A percentile compares a stretch with the other conserved stretches of the same genome.
Conservation (phyloP, 129 eudicot genomes). For the Flaveria bidentis region DNA sequence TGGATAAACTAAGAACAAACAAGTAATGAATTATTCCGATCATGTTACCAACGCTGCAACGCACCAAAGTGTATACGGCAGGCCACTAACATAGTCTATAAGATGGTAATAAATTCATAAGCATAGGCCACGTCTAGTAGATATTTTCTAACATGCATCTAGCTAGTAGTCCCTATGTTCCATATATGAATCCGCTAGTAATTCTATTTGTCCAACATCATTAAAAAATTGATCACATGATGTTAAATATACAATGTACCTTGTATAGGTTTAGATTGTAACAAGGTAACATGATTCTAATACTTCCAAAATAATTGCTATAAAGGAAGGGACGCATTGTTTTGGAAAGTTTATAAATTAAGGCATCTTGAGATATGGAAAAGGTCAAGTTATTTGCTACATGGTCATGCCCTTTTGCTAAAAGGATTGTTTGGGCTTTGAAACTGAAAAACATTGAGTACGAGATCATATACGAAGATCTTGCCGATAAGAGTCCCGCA, state of each 20-base stretch:
- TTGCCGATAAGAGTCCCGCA: conserved; percentile 16
- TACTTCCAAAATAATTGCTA: not conserved
- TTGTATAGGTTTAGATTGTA: conserved; percentile 7
- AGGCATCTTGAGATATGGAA: conserved; percentile 7
- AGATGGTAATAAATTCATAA: too few species aligned
- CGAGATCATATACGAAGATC: conserved; percentile 21
- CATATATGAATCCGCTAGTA: not conserved
- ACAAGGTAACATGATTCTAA: not conserved
- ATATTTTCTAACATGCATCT: too few species aligned
- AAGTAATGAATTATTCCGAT: too few species aligned
- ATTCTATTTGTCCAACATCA: not conserved
- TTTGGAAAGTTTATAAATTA: not conserved
- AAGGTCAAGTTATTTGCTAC: not conserved
- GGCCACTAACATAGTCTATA: too few species aligned
- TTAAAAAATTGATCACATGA: not conserved
- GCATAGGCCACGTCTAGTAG: too few species aligned
- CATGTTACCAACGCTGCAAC: too few species aligned
- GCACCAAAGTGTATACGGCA: too few species aligned
- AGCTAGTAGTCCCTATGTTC: too few species aligned
- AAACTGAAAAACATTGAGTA: conserved; percentile 10
- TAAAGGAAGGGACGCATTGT: not conserved
- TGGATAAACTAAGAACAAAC: too few species aligned
- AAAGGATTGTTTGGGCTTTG: conserved; percentile 15
- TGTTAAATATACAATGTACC: not conserved
- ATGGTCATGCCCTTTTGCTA: conserved; percentile 16